Conservation (phyloP, 371 early-diverging fungal genomes). For the Smittium culicis region DNA sequence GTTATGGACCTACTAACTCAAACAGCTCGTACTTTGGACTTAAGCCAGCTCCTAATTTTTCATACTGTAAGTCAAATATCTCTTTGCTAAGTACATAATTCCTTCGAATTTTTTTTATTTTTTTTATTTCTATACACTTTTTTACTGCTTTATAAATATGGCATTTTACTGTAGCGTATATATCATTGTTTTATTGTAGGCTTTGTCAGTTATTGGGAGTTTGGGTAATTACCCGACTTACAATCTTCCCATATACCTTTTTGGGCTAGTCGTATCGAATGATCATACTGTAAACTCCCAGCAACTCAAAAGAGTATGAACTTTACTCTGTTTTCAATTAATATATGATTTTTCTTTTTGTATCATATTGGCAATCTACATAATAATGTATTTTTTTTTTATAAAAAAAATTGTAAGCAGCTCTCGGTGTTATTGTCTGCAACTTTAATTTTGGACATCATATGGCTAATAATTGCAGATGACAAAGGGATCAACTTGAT, state of each 20-base stretch:
- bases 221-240: background rate
- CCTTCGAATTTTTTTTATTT: no score
- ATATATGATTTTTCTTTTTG: no score
- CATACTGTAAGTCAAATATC: constrained; percentile 8
- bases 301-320: background rate
- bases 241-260: constrained; percentile 4
- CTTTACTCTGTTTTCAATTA: background rate
- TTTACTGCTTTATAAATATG: no score
- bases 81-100: no score
- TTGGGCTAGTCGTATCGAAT: background rate
- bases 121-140: no score
- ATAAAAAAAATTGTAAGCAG: background rate
- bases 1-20: constrained; percentile 5
- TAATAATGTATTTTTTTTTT: no score
- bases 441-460: constrained; percentile 3
- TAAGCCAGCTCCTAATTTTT: background rate
- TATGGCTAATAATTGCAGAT: constrained; percentile 3
- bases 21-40: constrained; percentile 1
- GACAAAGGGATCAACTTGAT: no score
- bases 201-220: background rate
- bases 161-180: background rate
- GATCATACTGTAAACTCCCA: background rate
- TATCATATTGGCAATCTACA: no score
- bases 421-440: background rate
- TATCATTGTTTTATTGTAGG: background rate